Conservation (phyloP, 495 filamentous ascomycete species). For the Penicilliopsis zonata region DNA sequence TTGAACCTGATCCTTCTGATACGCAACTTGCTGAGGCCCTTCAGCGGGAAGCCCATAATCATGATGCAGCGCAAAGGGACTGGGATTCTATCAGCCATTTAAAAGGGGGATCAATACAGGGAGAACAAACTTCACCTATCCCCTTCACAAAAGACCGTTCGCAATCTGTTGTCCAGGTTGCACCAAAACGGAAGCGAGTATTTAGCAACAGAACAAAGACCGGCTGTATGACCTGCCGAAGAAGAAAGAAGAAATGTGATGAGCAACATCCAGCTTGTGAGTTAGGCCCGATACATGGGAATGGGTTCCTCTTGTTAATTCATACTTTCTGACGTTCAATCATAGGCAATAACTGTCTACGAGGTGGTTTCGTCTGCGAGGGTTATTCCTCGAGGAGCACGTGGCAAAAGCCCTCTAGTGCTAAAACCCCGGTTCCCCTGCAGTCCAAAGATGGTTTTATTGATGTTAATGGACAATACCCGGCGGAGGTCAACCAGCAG, state of each 20-base stretch:
- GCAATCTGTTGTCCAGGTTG: conserved; percentile 42
- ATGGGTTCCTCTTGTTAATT: not conserved
- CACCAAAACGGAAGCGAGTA: conserved; percentile 71
- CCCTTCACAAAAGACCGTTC: conserved; percentile 27
- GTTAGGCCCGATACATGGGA: conserved; percentile 8
- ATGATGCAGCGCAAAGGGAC: conserved; percentile 21
- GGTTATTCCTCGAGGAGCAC: conserved; percentile 74
- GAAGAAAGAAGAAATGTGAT: conserved; percentile 97
- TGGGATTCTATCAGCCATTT: conserved; percentile 19
- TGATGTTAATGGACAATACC: conserved; percentile 29
- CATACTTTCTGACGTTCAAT: conserved; percentile 3
- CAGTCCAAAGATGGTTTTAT: conserved; percentile 74
- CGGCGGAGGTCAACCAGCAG: conserved; percentile 39
- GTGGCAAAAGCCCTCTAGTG: conserved; percentile 55
- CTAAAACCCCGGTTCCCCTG: conserved; percentile 58
- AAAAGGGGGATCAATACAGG: conserved; percentile 18
- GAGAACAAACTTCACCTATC: conserved; percentile 22
- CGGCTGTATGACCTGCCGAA: conserved; percentile 88
- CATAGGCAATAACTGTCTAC: conserved; percentile 81
- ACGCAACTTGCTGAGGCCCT: conserved; percentile 37
- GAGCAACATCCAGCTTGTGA: conserved; percentile 89
- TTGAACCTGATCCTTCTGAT: conserved; percentile 40
- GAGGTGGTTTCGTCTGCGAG: conserved; percentile 84
- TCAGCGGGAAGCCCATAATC: conserved; percentile 34
- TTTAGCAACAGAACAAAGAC: conserved; percentile 98